Evolutionary conservation across 495 filamentous ascomycete species (phyloP).

Genomic region (Thozetella sp.): DNA sequence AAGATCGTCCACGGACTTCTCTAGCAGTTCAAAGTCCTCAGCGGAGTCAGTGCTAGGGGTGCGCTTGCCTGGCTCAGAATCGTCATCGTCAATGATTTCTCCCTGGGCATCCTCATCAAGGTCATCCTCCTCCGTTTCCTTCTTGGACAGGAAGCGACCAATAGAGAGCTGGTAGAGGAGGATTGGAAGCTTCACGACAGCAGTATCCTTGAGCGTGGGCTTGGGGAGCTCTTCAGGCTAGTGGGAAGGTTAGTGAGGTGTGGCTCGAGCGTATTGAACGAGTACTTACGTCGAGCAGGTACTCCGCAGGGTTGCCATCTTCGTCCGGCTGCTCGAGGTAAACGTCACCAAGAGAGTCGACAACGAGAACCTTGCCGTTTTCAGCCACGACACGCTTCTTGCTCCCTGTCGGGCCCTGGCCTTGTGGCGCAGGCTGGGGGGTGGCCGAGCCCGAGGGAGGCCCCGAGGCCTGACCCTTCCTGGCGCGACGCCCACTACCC

Average conservation of each 20-base stretch:
- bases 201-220: constrained; percentile 70
- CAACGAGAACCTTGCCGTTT: constrained; percentile 93
- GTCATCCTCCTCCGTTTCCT: constrained; percentile 31
- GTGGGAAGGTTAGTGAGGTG: neutral
- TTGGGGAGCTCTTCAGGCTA: constrained; percentile 64
- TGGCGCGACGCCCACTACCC: constrained; percentile 25
- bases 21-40: constrained; percentile 59
- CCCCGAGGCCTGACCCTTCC: constrained; percentile 9
- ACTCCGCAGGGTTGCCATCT: constrained; percentile 81
- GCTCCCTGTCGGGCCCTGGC: constrained; percentile 57
- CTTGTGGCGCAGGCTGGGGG: constrained; percentile 28
- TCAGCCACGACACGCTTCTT: constrained; percentile 86
- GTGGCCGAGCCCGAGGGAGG: constrained; percentile 25
- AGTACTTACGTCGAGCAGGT: constrained; percentile 73
- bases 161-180: constrained; percentile 64
- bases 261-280: neutral
- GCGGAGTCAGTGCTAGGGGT: constrained; percentile 49
- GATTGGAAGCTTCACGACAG: constrained; percentile 66
- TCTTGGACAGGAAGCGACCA: constrained; percentile 50
- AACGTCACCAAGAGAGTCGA: constrained; percentile 89
- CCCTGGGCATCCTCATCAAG: constrained; percentile 24
- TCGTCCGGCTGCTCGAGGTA: constrained; percentile 89
- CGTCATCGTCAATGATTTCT: constrained; percentile 26
- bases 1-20: constrained; percentile 48
- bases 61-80: constrained; percentile 34